Base-by-base conservation (phyloP, 108 stramenopile species). In the Skeletonema tropicum region DNA sequence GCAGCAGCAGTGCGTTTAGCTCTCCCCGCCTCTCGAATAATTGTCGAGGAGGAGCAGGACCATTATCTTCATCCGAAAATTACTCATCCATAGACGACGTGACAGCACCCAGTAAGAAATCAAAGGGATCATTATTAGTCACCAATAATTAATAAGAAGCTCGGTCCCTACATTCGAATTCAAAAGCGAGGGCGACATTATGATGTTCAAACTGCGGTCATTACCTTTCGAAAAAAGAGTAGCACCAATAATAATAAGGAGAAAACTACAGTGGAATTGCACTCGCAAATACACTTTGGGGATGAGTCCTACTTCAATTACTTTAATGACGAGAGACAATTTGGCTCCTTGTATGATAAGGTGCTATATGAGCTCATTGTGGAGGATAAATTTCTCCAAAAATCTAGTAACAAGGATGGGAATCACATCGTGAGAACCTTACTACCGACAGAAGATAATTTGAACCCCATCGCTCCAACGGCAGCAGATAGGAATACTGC, bases 271-370 rank as follows among this genome's bases (percentile, higher is more conserved):
- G 74, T 94, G 29, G 90, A 94, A 58, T 79, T 94, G 46, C 90
- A 91, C 66, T 70, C 93, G 11, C 90, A 91, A 68, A 68, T 91
- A 14, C 93, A 94, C 68, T 91, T 86, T 71, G 93, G 87, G 8
- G 85, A 83, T 46, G 41, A 19, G 14, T 66, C 76, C 17, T 94
- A 94, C 61, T 94, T 79, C 67, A 46, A 80, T 31, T 87, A 83
- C 49, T 93, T 83, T 78, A 90, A 93, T 74, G 63, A 78, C 10
- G 49, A 64, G 21, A 63, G 26, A 9, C 12, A 49, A 2, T 92
- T 92, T 52, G 68, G 68, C 23, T 58, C 77, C 0, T 41, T 62
- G 10, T 85, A 86, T 46, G 88, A 91, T 65, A 55, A 64, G 2
- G 82, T 91, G 5, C 80, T 87, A 10, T 91, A 89, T 64, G 93